Evolutionary conservation across 2,329 filamentous ascomycete species (phyloP).

Genomic region (Claviceps humidiphila): DNA sequence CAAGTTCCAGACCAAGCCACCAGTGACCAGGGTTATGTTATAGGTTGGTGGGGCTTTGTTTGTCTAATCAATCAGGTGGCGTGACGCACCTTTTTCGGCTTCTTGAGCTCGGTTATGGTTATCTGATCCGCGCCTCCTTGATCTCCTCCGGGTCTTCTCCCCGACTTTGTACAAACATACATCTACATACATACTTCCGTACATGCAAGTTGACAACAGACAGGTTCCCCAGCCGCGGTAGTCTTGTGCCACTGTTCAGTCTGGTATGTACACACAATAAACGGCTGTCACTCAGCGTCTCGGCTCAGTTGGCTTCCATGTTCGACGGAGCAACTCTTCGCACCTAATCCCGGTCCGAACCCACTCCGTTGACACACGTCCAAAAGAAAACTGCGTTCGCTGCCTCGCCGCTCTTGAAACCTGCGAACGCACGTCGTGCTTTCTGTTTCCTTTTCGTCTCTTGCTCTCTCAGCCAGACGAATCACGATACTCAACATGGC

Average conservation of each 20-base stretch:
- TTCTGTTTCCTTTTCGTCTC: neutral
- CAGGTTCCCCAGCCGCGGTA: no score
- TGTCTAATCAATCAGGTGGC: slow-evolving; percentile 5
- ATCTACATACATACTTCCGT: no score
- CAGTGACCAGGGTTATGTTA: no score
- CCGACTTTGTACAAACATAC: neutral
- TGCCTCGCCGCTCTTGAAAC: neutral
- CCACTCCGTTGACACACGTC: neutral
- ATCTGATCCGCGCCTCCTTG: slow-evolving; percentile 4
- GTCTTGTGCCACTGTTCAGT: no score
- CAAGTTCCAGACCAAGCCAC: neutral
- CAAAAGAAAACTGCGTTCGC: neutral
- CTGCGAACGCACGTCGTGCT: neutral
- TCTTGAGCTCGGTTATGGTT: neutral
- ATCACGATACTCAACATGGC: slow-evolving; percentile 30
- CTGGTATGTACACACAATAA: no score
- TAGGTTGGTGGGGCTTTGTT: neutral
- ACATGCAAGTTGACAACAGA: no score
- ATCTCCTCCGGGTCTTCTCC: neutral
- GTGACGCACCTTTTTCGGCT: slow-evolving; percentile 1
- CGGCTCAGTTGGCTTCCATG: no score
- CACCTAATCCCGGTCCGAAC: neutral
- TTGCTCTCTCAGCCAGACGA: neutral
- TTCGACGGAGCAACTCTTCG: no score
- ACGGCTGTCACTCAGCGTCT: no score